Evolutionary conservation across 2,329 filamentous ascomycete genomes (phyloP).

Genomic region (Podosphaera aphanis): DNA sequence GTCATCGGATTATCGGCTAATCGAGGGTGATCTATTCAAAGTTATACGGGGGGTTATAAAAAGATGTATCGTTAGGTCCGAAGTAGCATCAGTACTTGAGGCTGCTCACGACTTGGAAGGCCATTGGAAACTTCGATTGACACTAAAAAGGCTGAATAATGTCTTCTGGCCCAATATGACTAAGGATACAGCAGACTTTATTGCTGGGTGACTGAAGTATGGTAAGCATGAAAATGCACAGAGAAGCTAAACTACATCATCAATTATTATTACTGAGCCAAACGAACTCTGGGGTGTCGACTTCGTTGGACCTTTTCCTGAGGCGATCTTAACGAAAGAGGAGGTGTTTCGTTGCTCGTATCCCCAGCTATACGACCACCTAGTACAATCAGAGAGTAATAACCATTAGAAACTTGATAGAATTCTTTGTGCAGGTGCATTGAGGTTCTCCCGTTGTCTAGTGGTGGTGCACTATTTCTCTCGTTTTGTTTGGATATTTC

Average conservation of each 20-base stretch:
- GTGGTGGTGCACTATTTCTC: neutral
- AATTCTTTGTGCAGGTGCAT: too few species aligned
- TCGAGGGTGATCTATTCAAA: slow-evolving; percentile 1
- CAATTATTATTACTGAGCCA: neutral
- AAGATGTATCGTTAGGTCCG: neutral
- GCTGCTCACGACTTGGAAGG: neutral
- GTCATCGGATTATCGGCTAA: neutral
- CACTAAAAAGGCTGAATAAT: neutral
- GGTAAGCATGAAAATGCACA: neutral
- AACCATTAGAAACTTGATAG: too few species aligned
- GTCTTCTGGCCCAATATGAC: slow-evolving; percentile 1
- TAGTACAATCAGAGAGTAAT: too few species aligned
- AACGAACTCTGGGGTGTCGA: slow-evolving; percentile 1
- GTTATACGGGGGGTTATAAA: neutral
- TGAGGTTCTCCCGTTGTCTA: neutral
- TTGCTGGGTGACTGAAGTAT: neutral
- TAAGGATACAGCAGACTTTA: slow-evolving; percentile 1
- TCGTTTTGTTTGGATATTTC: neutral
- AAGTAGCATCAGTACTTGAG: slow-evolving; percentile 1
- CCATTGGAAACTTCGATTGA: neutral
- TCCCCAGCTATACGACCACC: neutral
- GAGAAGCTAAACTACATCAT: neutral
- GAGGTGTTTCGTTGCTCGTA: neutral
- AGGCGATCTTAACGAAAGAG: neutral
- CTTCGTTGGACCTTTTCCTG: neutral